These are phyloP conservation scores for Sherardia arvensis DNA, from an alignment of 257 asterid genomes.

Conservation along the genomic window DNA sequence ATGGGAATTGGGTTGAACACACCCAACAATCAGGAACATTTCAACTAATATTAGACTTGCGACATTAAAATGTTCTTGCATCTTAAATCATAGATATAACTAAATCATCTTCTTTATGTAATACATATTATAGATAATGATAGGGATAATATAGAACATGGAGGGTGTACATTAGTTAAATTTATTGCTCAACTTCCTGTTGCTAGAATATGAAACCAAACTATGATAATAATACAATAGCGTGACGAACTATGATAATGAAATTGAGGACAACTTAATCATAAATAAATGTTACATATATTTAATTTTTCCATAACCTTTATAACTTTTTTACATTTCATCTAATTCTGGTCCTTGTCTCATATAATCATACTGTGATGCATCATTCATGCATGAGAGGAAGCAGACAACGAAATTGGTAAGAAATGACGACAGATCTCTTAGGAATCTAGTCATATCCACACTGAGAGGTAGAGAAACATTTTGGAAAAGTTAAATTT, in stretches of 20 bases:
- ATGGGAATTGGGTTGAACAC: too few species aligned
- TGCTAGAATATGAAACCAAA: background rate
- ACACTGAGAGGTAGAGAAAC: background rate
- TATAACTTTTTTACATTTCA: background rate
- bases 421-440: constrained; percentile 10
- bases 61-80: too few species aligned
- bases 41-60: too few species aligned
- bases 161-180: background rate
- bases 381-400: background rate
- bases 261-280: background rate
- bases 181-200: background rate
- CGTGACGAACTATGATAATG: background rate
- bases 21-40: too few species aligned
- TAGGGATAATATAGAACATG: too few species aligned
- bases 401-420: constrained; percentile 6
- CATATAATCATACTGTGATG: constrained; percentile 11
- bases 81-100: too few species aligned
- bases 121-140: too few species aligned
- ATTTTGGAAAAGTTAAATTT: background rate
- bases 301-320: background rate
- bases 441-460: background rate
- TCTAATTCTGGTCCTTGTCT: constrained; percentile 2
- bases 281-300: background rate
- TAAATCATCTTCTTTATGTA: too few species aligned
- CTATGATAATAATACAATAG: background rate